Percentiles rank a stretch among this genome's conserved stretches.
phyloP scores from a whole-genome alignment of 345 rosid species.

The Eucalyptus pumila region DNA sequence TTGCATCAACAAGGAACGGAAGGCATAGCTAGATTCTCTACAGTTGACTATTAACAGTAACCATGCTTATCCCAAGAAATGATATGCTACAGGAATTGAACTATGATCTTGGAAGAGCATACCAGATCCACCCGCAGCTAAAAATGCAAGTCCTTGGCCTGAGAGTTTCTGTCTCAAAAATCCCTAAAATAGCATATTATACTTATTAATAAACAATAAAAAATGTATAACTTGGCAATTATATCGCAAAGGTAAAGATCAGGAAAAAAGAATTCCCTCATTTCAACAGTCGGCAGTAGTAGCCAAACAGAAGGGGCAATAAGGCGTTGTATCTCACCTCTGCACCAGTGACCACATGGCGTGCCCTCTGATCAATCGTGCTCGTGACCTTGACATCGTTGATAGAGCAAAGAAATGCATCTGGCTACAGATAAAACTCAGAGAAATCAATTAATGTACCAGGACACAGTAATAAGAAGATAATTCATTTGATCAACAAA shows the following conservation, averaged over 20 bases:
- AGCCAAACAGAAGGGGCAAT: background rate
- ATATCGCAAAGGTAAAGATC: background rate
- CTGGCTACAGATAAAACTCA: conserved; percentile 63
- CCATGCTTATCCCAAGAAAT: background rate
- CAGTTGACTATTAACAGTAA: background rate
- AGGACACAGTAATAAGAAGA: background rate
- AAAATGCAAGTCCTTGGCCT: conserved; percentile 95
- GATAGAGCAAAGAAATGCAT: conserved; percentile 93
- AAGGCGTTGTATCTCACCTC: conserved; percentile 40
- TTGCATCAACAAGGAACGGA: background rate
- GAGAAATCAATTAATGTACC: background rate
- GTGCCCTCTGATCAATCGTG: conserved; percentile 67
- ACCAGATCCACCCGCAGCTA: conserved; percentile 97
- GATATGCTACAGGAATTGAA: background rate
- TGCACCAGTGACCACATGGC: conserved; percentile 48
- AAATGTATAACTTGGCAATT: background rate
- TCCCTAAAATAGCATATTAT: conserved; percentile 32
- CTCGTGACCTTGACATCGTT: conserved; percentile 83
- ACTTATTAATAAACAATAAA: background rate
- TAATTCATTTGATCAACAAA: background rate
- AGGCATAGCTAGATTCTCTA: background rate
- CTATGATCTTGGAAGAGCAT: conserved; percentile 4
- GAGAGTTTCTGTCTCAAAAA: conserved; percentile 82
- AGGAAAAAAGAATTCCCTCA: background rate
- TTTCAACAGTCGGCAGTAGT: background rate